Base-by-base conservation (phyloP, 1,139 yeast genomes). In the Debaryomyces nepalensis region DNA sequence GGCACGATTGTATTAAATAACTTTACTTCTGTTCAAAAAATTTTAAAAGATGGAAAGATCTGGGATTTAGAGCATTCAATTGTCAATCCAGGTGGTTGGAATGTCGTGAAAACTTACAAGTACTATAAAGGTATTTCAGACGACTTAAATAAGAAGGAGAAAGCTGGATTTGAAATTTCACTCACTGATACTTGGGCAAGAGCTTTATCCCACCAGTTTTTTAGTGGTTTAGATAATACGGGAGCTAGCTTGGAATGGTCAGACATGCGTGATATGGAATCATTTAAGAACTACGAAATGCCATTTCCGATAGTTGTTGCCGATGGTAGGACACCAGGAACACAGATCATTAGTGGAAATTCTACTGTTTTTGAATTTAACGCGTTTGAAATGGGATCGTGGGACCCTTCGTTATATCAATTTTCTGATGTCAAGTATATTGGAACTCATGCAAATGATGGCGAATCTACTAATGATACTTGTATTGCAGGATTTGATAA, bases 131-230 rank as follows among this genome's bases (percentile, higher is more conserved):
- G 66, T 26, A 75, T 87, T 39, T 55, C 64, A 37, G 77, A 76
- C 44, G 82, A 79, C 37, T 68, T 86, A 22, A 70, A 76, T 20
- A 81, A 55, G 33, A 90, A 91, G 64, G 65, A 70, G 45, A 72
- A 81, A 31, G 96, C 96, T 0, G 97, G 96, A 1, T 91, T 76
- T 64, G 82, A 84, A 40, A 69, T 82, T 24, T 80, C 91, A 4
- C 55, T 91, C 43, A 89, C 97, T n/a, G 97, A 90, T 67, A 78
- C 87, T 48, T 91, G 97, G 97, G 95, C 95, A n/a, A 73, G 96
- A 57, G 84, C 89, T 1, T 70, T 90, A 41, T 79, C 95, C 0
- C 79, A 84, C 56, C 95, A 88, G 64, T 84, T 85, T 59, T 82
- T 90, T 58, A 70, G 84, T 45, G 70, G 71, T 42, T 68, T 71